Evolutionary conservation across 495 filamentous ascomycete species (phyloP), one percentile per base, ranked within the genome.

Genomic region (Neurospora sp.): DNA sequence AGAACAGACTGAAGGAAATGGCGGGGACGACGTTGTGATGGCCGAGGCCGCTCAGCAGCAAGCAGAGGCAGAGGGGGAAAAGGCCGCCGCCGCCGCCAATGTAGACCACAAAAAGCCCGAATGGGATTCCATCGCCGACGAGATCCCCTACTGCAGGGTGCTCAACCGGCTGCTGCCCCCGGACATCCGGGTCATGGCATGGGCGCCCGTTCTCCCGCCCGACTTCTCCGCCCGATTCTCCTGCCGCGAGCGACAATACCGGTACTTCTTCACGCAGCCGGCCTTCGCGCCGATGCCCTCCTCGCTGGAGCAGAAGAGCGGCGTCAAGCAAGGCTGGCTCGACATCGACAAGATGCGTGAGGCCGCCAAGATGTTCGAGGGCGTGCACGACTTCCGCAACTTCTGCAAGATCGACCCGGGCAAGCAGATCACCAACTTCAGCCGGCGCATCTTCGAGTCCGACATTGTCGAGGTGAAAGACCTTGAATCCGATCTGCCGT

Each of bases 261-360:
- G 90, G 48, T 99, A 98, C 82, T 98, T 97, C 87, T 99, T 99
- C 85, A 98, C 95, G 9, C 91, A 97, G 76, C 96, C 96, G 0
- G 91, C 91, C 3, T 96, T 93, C 76, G 77, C 88, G 37, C 93
- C 94, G 1, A 71, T 80, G 20, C 88, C 88, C 2, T 41, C 75
- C 42, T 42, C 53, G 65, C 18, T 79, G 44, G 81, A 81, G 53
- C 65, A 40, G 14, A 74, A 27, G 27, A 69, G 12, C 39, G 39
- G 72, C 3, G 69, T 78, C 45, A 83, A 83, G 74, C 76, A 79
- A 40, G 85, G 86, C 45, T 84, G 85, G 85, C 78, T 99, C 9
- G 90, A 98, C 81, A 94, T 98, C 65, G 89, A 89, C 8, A 90
- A 90, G 18, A 99, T 99, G 96, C 87, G 88, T 3, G 81, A 88